These are phyloP conservation scores for Eremothecium coryli DNA, from an alignment of 1,139 yeast species.

Conservation along the genomic window DNA sequence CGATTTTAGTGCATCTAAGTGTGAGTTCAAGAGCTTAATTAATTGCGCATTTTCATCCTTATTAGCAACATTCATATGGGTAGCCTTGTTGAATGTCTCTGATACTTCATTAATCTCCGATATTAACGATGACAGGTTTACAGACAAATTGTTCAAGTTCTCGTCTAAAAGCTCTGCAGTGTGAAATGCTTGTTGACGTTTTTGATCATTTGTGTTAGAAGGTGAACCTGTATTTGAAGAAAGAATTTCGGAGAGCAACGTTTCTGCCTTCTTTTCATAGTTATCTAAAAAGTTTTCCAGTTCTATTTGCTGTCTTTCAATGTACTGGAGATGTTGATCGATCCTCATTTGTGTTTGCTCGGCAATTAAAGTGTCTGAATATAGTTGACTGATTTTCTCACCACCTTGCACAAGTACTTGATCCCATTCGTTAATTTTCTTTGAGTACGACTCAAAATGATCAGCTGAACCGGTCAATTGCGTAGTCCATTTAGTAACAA, in stretches of 20 bases:
- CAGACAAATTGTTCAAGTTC: conserved; percentile 67
- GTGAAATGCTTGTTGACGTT: conserved; percentile 82
- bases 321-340: conserved; percentile 78
- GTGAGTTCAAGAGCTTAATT: conserved; percentile 76
- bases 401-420: conserved; percentile 74
- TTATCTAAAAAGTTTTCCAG: conserved; percentile 71
- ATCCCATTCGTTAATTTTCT: conserved; percentile 78
- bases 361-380: conserved; percentile 70
- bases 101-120: conserved; percentile 82
- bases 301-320: conserved; percentile 89
- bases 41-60: conserved; percentile 42
- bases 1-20: conserved; percentile 81
- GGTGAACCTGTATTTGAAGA: conserved; percentile 30
- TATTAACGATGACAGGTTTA: conserved; percentile 65
- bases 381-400: conserved; percentile 69
- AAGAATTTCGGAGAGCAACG: conserved; percentile 36
- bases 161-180: conserved; percentile 82
- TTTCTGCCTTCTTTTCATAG: conserved; percentile 79
- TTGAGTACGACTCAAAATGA: conserved; percentile 70
- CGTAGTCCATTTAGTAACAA: conserved; percentile 86
- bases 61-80: conserved; percentile 35
- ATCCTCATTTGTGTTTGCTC: conserved; percentile 78
- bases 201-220: conserved; percentile 48
- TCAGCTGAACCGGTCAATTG: conserved; percentile 66
- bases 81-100: conserved; percentile 63